phyloP scores from a whole-genome alignment of 768 basidiomycete genomes.

The Suillus discolor region DNA sequence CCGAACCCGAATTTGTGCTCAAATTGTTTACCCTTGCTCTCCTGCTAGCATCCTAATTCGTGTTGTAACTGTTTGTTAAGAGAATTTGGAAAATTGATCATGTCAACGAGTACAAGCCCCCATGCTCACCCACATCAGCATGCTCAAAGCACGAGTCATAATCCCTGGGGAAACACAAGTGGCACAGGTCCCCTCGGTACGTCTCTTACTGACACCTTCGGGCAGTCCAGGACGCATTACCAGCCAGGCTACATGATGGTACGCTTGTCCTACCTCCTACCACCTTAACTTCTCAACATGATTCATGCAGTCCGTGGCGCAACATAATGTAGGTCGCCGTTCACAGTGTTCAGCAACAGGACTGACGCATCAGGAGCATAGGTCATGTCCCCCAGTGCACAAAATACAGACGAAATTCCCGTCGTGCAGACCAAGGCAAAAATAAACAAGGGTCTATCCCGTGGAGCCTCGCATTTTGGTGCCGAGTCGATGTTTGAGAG shows the following conservation, averaged over 20 bases:
- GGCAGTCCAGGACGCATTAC: constrained; percentile 75
- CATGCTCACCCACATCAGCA: constrained; percentile 26
- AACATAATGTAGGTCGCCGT: constrained; percentile 50
- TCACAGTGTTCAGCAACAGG: not conserved
- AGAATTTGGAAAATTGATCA: not conserved
- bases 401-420: constrained; percentile 73
- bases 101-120: constrained; percentile 40
- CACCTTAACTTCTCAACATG: constrained; percentile 1
- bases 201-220: constrained; percentile 67
- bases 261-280: constrained; percentile 21
- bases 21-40: not conserved
- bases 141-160: constrained; percentile 45
- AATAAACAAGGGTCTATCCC: constrained; percentile 67
- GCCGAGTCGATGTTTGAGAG: constrained; percentile 87
- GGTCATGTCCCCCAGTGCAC: constrained; percentile 51
- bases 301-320: constrained; percentile 58
- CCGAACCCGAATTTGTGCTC: not conserved
- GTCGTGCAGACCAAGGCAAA: constrained; percentile 82
- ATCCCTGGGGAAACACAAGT: constrained; percentile 50
- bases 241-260: constrained; percentile 85
- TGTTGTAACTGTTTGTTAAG: not conserved
- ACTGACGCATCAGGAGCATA: constrained; percentile 16
- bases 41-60: not conserved
- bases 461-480: constrained; percentile 73
- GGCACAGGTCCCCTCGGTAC: constrained; percentile 43